A percentile compares a stretch with the other conserved stretches of the same genome.
Evolutionary conservation across 805 yeast genomes (phyloP).

Genomic region (Saccharomycopsis babjevae): DNA sequence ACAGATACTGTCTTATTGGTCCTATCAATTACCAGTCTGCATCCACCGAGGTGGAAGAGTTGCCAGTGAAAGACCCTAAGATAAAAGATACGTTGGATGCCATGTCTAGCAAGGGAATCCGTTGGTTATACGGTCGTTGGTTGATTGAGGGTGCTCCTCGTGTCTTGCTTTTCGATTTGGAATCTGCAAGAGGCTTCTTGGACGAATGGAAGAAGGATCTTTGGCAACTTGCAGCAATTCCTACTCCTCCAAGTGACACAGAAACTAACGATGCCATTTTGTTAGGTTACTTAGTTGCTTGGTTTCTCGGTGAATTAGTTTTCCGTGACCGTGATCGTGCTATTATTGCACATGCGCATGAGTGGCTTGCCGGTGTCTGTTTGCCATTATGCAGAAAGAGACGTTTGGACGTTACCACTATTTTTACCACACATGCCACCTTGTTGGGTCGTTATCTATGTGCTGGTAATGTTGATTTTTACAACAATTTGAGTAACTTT

Average conservation of each 20-base stretch:
- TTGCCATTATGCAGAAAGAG: slow-evolving; percentile 87
- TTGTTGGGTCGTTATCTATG: slow-evolving; percentile 88
- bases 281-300: slow-evolving; percentile 86
- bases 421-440: slow-evolving; percentile 97
- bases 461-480: slow-evolving; percentile 94
- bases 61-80: slow-evolving; percentile 42
- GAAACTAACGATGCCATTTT: slow-evolving; percentile 91
- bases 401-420: slow-evolving; percentile 85
- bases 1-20: slow-evolving; percentile 78
- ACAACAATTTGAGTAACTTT: slow-evolving; percentile 77
- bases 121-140: slow-evolving; percentile 89
- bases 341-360: slow-evolving; percentile 89
- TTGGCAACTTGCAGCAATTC: slow-evolving; percentile 87
- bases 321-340: slow-evolving; percentile 77
- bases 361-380: slow-evolving; percentile 97
- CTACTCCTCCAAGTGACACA: slow-evolving; percentile 78
- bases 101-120: slow-evolving; percentile 75
- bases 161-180: slow-evolving; percentile 77
- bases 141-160: slow-evolving; percentile 95
- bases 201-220: slow-evolving; percentile 93
- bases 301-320: slow-evolving; percentile 95
- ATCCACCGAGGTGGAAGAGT: slow-evolving; percentile 72
- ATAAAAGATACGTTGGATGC: slow-evolving; percentile 58
- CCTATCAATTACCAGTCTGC: slow-evolving; percentile 70
- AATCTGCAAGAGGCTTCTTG: slow-evolving; percentile 56